Percentiles rank a stretch among this genome's conserved stretches.
Conservation (phyloP, 768 basidiomycete species). For the Kwoniella sp. region DNA sequence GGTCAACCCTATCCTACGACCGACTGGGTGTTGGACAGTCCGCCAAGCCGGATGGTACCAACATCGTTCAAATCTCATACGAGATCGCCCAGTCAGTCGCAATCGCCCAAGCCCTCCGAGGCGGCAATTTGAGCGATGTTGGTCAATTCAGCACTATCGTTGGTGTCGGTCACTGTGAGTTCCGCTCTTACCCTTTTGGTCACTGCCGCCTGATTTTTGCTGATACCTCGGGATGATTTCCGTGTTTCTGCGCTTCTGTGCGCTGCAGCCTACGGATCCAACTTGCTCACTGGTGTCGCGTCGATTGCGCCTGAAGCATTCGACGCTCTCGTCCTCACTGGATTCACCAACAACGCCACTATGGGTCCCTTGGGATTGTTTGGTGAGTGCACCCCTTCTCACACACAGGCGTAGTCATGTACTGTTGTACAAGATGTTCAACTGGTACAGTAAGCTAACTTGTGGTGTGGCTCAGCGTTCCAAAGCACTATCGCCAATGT, state of each 20-base stretch:
- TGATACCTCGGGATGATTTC: too few relatives aligned
- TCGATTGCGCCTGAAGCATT: slow-evolving; percentile 22
- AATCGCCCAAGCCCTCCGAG: slow-evolving; percentile 32
- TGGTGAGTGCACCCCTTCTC: not conserved
- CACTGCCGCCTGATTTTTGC: not conserved
- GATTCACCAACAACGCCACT: slow-evolving; percentile 38
- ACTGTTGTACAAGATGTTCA: too few relatives aligned
- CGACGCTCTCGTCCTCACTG: slow-evolving; percentile 39
- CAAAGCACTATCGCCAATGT: slow-evolving; percentile 35
- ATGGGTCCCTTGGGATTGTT: slow-evolving; percentile 34
- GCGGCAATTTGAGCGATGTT: slow-evolving; percentile 24
- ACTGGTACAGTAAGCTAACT: too few relatives aligned
- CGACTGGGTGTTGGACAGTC: slow-evolving; percentile 43
- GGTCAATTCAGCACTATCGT: slow-evolving; percentile 33
- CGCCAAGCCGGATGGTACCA: slow-evolving; percentile 40
- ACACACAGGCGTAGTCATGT: too few relatives aligned
- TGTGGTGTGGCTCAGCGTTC: slow-evolving; percentile 22
- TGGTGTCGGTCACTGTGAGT: slow-evolving; percentile 39
- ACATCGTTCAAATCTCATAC: slow-evolving; percentile 38
- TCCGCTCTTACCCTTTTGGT: too few relatives aligned
- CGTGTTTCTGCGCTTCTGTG: too few relatives aligned
- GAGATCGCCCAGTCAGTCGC: slow-evolving; percentile 40
- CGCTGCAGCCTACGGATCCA: slow-evolving; percentile 30
- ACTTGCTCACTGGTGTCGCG: slow-evolving; percentile 21
- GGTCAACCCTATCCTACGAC: slow-evolving; percentile 45